Evolutionary conservation across 164 flowering plant genomes (phyloP), one percentile per base, ranked within the genome.

Genomic region (Umbilicus rupestris): DNA sequence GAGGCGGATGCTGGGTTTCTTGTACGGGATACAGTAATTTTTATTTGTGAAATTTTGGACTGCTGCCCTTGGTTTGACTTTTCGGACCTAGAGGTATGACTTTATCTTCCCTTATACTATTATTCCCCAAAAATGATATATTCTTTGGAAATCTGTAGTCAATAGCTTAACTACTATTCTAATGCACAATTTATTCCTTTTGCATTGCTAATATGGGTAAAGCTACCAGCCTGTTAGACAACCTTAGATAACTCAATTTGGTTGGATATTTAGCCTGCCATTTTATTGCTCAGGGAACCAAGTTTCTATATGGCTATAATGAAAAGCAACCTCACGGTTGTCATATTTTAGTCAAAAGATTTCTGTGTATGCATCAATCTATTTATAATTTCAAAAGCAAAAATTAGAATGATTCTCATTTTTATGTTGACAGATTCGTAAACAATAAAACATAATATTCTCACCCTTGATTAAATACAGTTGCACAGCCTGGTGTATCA

Each of bases 61-160:
- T 94, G 93, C 84, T 94, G 97, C 77, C 99, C 99, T 1, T 94
- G 99, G 99, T 94, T 94, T 70, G 99, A 94, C 73, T 94, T 94
- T 81, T 78, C 95, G 69, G 99, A 91, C 70, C 78, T 94, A 29
- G 97, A 94, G 96, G 99, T 89, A 67, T 79, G 94, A 77, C 8
- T 14, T 19, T 10, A 11, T 62, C 28, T 19, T 31, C 14, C 57
- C 60, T 12, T 28, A 28, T 26, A 28, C 7, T 2, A 11, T 28
- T 55, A 19, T 15, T 28, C 33, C 16, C 28, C 16, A 2, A 28
- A 49, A 49, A 49, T 8, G 20, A 6, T 49, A 20, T 49, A 22
- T 52, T 26, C 58, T 8, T 41, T 41, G 44, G 7, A 41, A 41
- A 41, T 41, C 44, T 41, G 12, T 41, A 41, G 16, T 41, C 12